Evolutionary conservation across 768 basidiomycete genomes (phyloP), one percentile per base, ranked within the genome.

Genomic region (Rhizopogon roseolus): DNA sequence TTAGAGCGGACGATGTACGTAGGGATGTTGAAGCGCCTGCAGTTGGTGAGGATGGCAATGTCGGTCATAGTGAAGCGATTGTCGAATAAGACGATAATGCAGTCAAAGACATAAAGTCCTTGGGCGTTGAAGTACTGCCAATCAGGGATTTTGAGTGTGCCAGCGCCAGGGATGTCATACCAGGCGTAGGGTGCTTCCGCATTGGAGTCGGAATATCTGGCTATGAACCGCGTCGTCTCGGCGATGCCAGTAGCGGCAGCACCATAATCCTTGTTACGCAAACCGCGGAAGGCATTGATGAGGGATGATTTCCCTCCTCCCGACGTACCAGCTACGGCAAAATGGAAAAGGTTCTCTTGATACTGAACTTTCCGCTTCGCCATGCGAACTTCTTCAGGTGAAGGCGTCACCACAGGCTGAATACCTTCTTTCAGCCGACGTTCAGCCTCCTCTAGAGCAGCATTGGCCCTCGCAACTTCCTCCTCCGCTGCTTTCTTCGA

Each of bases 121-220:
- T 71, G 66, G 5, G 60, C 46, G 19, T 72, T 71, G 60, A 73
- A 72, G 48, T 73, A 73, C 19, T 68, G 60, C 69, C 69, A 72
- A 43, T 66, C 68, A 7, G 60, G 60, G 22, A 66, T 62, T n/a
- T 53, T 61, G 17, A 66, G 11, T 1, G 71, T 73, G 11, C 69
- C 68, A 9, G 72, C 68, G 13, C 69, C 72, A 0, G 71, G 71
- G n/a, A 71, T 40, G 38, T 73, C 72, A 13, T 65, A 73, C 71
- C 71, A 73, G 40, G 65, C 63, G 52, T 66, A 60, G 0, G 59
- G 64, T 19, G 52, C 17, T 3, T 57, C 42, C 7, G 55, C 60
- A 19, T 60, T 56, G 2, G 62, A 17, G 22, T 67, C 64, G 6
- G 60, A 40, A 36, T 68, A 73, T 37, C 69, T 55, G 27, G 58